A percentile compares a stretch with the other conserved stretches of the same genome.
These are phyloP conservation scores for Rhododendron molle DNA, from an alignment of 148 eudicot species.

Conservation along the genomic window DNA sequence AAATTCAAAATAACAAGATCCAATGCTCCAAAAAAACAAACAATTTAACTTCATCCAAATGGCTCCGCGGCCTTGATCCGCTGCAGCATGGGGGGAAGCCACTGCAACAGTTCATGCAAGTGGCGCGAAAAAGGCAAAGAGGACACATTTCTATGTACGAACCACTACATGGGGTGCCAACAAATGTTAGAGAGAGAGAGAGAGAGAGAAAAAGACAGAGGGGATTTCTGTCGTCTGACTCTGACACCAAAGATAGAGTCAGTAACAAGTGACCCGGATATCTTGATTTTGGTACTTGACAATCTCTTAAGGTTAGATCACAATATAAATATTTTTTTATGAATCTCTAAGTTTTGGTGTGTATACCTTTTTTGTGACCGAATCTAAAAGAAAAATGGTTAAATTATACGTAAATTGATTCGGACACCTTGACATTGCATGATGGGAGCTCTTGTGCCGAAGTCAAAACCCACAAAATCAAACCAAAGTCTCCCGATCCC, in stretches of 20 bases:
- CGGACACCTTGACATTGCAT: not conserved
- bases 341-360: too few species aligned
- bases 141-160: not conserved
- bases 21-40: not conserved
- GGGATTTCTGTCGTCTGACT: not conserved
- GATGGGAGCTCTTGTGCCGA: not conserved
- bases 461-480: conserved; percentile 9
- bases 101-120: not conserved
- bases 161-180: not conserved
- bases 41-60: not conserved
- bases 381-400: too few species aligned
- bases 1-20: not conserved
- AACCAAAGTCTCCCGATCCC: not conserved
- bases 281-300: too few species aligned
- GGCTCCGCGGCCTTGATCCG: not conserved
- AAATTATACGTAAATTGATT: too few species aligned
- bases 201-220: not conserved
- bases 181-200: not conserved
- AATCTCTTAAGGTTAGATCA: too few species aligned
- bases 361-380: too few species aligned
- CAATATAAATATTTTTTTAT: too few species aligned
- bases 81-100: not conserved
- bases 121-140: not conserved
- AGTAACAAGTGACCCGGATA: too few species aligned
- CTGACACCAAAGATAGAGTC: not conserved